Evolutionary conservation across 176 grass and related monocot species (phyloP).

Genomic region (Poa annua): DNA sequence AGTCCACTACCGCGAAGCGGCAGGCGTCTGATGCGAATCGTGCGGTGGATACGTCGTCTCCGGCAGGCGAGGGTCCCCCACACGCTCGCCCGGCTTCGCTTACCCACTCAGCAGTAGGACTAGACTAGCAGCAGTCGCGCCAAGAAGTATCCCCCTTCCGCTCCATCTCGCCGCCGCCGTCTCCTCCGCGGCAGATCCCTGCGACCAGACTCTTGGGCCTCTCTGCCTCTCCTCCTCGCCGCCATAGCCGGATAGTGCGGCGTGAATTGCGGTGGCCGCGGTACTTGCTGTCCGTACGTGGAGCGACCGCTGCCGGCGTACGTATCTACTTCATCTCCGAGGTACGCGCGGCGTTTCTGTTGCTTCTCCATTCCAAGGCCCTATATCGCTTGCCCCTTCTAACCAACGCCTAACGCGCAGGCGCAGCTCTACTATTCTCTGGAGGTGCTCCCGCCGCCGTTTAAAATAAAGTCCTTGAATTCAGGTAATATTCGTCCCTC

Average conservation of each 20-base stretch:
- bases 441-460: neutral
- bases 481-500: slow-evolving; percentile 13
- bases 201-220: neutral
- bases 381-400: neutral
- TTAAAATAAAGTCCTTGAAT: neutral
- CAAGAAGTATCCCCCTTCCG: slow-evolving; percentile 5
- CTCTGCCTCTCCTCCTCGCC: neutral
- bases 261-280: slow-evolving; percentile 5
- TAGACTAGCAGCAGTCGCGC: neutral
- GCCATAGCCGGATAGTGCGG: neutral
- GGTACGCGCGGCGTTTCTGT: neutral
- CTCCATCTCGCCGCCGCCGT: neutral
- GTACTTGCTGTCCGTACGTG: slow-evolving; percentile 10
- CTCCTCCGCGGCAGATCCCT: neutral
- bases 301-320: neutral
- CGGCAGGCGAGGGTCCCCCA: neutral
- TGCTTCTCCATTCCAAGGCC: neutral
- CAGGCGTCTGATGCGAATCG: neutral
- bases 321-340: neutral
- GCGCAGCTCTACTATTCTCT: neutral
- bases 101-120: neutral
- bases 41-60: neutral
- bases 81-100: neutral
- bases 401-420: neutral
- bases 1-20: neutral